Evolutionary conservation across 164 flowering plant genomes (phyloP).

Genomic region (Stephania yunnanensis): DNA sequence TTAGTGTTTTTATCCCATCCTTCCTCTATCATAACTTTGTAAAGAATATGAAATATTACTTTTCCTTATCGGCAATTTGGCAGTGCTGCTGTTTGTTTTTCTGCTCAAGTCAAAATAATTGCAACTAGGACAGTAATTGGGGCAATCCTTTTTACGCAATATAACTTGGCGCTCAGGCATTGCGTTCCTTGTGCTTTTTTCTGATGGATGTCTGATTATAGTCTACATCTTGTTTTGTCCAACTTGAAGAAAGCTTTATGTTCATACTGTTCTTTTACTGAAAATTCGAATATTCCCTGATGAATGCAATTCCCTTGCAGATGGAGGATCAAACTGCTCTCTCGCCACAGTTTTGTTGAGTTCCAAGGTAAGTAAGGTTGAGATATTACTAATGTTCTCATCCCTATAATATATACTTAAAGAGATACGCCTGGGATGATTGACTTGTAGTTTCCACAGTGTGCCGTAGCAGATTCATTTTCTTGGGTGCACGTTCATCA

Average conservation of each 20-base stretch:
- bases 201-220: not conserved
- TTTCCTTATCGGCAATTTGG: no score
- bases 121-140: no score
- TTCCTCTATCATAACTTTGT: no score
- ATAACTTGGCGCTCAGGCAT: not conserved
- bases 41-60: no score
- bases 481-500: conserved; percentile 56
- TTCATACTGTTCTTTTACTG: not conserved
- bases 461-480: conserved; percentile 19
- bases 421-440: not conserved
- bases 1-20: no score
- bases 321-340: conserved; percentile 36
- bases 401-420: not conserved
- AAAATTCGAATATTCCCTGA: not conserved
- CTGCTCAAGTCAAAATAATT: no score
- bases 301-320: conserved; percentile 23
- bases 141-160: not conserved
- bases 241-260: not conserved
- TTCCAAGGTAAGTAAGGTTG: conserved; percentile 48
- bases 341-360: conserved; percentile 34
- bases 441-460: conserved; percentile 16
- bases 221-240: not conserved
- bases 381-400: not conserved
- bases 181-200: not conserved
- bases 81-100: no score